Base-by-base conservation (phyloP, 1,284 basidiomycete genomes). In the Takashimella koratensis region DNA sequence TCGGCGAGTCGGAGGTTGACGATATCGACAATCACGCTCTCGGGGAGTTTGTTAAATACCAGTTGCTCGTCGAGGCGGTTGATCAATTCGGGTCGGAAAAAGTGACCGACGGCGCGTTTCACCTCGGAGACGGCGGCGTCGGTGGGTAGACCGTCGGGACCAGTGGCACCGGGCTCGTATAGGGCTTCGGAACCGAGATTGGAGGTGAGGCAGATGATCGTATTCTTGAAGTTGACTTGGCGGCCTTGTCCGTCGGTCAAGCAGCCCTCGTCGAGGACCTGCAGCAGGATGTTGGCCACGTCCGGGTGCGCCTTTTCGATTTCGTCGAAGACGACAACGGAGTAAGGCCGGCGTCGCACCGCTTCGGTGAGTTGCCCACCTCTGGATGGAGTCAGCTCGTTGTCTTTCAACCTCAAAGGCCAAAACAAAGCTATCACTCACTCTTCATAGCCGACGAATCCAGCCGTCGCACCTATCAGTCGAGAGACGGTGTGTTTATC, bases 371-470 rank as follows among this genome's bases (percentile, higher is more conserved):
- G 74, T 67, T 93, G 88, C 21, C 88, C 77, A 11, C 76, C 77
- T 25, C 76, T 69, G n/a, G n/a, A n/a, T n/a, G n/a, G n/a, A n/a
- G 16, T 70, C 70, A 53, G 64, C 70, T 19, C 71, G 67, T 36
- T 16, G 30, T 36, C 30, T 8, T 8, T 16, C 16, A 36, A 36
- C 10, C 30, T 16, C 26, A 40, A 43, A 46, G 22, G 8, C 30
- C 45, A 19, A 8, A 36, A 8, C 10, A 8, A 16, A 36, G 40
- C 46, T 58, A 65, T 60, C 73, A 91, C 91, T 8, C 88, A 90
- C 75, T 95, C 90, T 66, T 97, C 91, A 66, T 91, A 90, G 2
- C 94, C 95, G 19, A 98, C 86, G 66, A 94, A 96, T 5, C 93
- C 91, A 4, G 91, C 90, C 0, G 91, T 88, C 0, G 92, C 88